A percentile compares a stretch with the other conserved stretches of the same genome.
Conservation (phyloP, 1,284 basidiomycete species). For the Apiotrichum sp. region DNA sequence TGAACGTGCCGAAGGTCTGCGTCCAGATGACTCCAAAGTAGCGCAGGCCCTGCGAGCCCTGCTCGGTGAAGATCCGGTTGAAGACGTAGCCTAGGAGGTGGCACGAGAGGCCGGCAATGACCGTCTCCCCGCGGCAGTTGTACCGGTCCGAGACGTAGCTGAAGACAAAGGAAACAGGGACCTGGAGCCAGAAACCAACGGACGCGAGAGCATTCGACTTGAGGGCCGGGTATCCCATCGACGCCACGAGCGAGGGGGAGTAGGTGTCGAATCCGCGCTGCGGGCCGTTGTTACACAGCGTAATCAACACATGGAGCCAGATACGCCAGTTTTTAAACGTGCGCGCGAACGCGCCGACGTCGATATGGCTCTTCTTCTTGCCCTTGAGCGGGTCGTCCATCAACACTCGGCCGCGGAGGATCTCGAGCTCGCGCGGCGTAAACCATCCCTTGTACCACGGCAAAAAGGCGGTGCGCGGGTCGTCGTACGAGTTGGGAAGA, state of each 20-base stretch:
- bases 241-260: constrained; percentile 30
- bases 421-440: constrained; percentile 31
- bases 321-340: constrained; percentile 21
- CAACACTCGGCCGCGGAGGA: constrained; percentile 28
- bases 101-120: constrained; percentile 21
- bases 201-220: constrained; percentile 28
- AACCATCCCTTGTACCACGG: constrained; percentile 20
- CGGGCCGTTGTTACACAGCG: constrained; percentile 31
- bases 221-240: constrained; percentile 30
- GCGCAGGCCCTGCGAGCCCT: constrained; percentile 11
- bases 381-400: constrained; percentile 36
- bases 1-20: constrained; percentile 27
- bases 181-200: constrained; percentile 32
- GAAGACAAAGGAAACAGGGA: constrained; percentile 27
- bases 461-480: constrained; percentile 25
- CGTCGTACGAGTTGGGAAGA: constrained; percentile 26
- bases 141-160: constrained; percentile 28
- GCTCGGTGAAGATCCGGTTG: constrained; percentile 26
- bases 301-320: constrained; percentile 33
- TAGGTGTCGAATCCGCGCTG: constrained; percentile 32
- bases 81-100: constrained; percentile 28
- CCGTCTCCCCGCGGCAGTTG: constrained; percentile 25
- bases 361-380: constrained; percentile 28
- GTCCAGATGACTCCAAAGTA: constrained; percentile 31
- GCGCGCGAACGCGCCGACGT: constrained; percentile 18